These are phyloP conservation scores for Spergularia bocconei DNA, from an alignment of 148 eudicot species.

Conservation along the genomic window DNA sequence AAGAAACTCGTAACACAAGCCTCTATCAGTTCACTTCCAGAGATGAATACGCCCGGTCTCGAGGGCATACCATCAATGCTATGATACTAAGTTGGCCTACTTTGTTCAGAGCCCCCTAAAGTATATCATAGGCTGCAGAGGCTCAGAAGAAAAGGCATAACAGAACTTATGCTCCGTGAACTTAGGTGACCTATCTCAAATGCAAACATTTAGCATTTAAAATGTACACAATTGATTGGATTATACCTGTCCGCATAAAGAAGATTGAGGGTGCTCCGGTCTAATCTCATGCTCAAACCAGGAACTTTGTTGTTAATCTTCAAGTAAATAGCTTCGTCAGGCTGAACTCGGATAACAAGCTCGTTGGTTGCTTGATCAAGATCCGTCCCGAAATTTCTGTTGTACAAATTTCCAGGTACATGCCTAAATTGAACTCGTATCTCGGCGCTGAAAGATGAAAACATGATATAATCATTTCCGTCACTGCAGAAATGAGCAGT, in stretches of 20 bases:
- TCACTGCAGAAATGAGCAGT: constrained; percentile 3
- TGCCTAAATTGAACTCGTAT: constrained; percentile 92
- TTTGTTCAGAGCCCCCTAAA: background rate
- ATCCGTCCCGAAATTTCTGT: constrained; percentile 67
- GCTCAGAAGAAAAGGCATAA: background rate
- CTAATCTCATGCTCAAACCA: constrained; percentile 90
- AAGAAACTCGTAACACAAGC: too few species aligned
- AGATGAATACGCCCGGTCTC: background rate
- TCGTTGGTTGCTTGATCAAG: constrained; percentile 90
- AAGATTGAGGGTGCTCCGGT: constrained; percentile 90
- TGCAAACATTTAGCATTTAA: background rate
- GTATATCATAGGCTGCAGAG: background rate
- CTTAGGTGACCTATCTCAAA: background rate
- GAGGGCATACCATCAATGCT: background rate
- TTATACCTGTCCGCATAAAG: constrained; percentile 83
- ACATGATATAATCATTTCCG: background rate
- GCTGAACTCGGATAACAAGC: constrained; percentile 93
- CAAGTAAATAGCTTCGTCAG: constrained; percentile 87
- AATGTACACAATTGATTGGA: background rate
- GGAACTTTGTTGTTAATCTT: constrained; percentile 97
- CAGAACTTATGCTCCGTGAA: background rate
- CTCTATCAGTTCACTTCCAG: background rate
- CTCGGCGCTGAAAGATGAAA: constrained; percentile 63
- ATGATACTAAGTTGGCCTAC: background rate
- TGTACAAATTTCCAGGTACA: constrained; percentile 91